Conservation (phyloP, 306 rosid species). For the Sechiopsis laciniata region DNA sequence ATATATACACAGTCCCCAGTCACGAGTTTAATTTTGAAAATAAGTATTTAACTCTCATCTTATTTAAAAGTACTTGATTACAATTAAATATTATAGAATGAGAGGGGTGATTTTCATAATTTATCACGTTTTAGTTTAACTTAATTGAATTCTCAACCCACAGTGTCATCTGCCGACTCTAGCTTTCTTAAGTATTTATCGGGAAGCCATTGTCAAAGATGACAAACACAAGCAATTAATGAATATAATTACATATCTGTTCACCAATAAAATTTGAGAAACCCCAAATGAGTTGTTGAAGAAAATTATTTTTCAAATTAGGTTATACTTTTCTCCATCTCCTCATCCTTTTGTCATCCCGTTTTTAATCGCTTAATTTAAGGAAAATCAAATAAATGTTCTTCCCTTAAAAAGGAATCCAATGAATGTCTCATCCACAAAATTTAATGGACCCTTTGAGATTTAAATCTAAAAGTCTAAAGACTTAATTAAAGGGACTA, state of each 20-base stretch:
- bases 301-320: background rate
- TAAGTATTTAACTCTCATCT: no score
- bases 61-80: no score
- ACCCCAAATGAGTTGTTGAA: background rate
- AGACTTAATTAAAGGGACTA: background rate
- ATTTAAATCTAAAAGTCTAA: background rate
- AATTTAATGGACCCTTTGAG: background rate
- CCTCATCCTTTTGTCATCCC: background rate
- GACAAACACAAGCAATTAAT: background rate
- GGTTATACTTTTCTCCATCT: background rate
- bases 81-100: no score
- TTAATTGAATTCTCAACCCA: background rate
- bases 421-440: slow-evolving; percentile 3
- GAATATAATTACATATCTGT: background rate
- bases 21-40: no score
- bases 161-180: background rate
- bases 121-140: background rate
- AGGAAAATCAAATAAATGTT: background rate
- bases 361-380: background rate
- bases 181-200: background rate
- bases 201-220: slow-evolving; percentile 5
- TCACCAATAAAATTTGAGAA: background rate
- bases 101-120: background rate
- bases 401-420: background rate
- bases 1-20: no score